Conservation (phyloP, 768 basidiomycete species). For the Rhodotorula babjevae region DNA sequence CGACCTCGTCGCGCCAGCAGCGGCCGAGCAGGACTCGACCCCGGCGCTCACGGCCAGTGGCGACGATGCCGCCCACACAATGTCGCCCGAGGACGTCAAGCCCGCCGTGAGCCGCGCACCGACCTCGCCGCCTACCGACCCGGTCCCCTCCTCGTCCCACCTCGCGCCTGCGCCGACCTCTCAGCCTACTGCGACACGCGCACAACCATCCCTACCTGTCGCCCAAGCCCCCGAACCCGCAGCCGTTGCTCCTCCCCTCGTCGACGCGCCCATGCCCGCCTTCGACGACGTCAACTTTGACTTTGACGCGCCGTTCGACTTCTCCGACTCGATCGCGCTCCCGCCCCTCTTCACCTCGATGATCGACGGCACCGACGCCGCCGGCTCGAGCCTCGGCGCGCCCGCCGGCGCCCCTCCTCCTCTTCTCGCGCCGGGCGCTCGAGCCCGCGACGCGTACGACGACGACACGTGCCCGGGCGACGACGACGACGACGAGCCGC, state of each 20-base stretch:
- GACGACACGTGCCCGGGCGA: background rate
- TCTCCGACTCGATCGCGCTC: conserved; percentile 18
- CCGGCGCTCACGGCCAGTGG: too few relatives aligned
- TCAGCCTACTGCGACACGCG: too few relatives aligned
- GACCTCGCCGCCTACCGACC: background rate
- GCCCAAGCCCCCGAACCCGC: too few relatives aligned
- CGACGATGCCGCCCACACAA: too few relatives aligned
- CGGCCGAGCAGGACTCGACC: too few relatives aligned
- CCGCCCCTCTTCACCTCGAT: conserved; percentile 23
- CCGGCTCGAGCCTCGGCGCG: background rate
- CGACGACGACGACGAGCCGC: conserved; percentile 28
- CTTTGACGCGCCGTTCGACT: conserved; percentile 38
- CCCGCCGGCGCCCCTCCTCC: background rate
- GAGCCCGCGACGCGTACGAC: background rate
- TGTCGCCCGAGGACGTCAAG: background rate
- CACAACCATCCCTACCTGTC: too few relatives aligned
- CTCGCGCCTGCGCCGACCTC: background rate
- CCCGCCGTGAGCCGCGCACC: background rate
- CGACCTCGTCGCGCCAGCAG: background rate
- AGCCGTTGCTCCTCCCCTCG: background rate
- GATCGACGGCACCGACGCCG: background rate
- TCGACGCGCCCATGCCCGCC: background rate
- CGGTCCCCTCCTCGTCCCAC: background rate
- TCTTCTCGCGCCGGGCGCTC: too few relatives aligned
- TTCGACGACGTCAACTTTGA: conserved; percentile 14